A percentile compares a stretch with the other conserved stretches of the same genome.
phyloP scores from a whole-genome alignment of 352 stramenopile genomes.

The Pythium coloratum region DNA sequence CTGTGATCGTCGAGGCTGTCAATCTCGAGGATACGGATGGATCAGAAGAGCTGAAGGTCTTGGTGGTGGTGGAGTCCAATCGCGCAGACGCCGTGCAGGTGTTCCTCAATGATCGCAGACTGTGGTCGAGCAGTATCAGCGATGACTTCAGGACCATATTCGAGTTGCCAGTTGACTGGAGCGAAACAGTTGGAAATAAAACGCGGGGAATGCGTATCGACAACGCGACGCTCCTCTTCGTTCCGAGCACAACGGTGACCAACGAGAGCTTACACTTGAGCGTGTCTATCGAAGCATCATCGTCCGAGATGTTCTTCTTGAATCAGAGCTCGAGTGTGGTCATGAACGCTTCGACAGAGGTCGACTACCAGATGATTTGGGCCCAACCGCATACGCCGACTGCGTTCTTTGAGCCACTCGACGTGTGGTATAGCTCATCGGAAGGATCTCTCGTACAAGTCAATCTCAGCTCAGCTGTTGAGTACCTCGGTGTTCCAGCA shows the following conservation, averaged over 20 bases:
- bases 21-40: constrained; percentile 14
- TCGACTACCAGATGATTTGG: constrained; percentile 11
- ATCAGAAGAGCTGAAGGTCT: constrained; percentile 7
- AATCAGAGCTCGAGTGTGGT: constrained; percentile 8
- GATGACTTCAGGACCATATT: not conserved
- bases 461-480: constrained; percentile 1
- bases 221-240: constrained; percentile 13
- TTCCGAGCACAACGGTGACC: not conserved
- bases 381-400: too few species aligned
- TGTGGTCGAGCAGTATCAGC: not conserved
- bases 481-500: not conserved
- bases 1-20: constrained; percentile 1
- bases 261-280: not conserved
- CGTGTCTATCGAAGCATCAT: constrained; percentile 13
- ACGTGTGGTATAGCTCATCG: constrained; percentile 9
- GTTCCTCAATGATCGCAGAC: constrained; percentile 8
- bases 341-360: not conserved
- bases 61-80: not conserved
- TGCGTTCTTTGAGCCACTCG: not conserved
- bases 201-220: not conserved
- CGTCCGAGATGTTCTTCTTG: constrained; percentile 14
- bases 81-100: not conserved
- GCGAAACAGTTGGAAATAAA: not conserved
- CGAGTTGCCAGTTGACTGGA: not conserved
- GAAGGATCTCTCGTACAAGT: constrained; percentile 6